Evolutionary conservation across 805 yeast genomes (phyloP), one percentile per base, ranked within the genome.

Genomic region (Candida quercuum): DNA sequence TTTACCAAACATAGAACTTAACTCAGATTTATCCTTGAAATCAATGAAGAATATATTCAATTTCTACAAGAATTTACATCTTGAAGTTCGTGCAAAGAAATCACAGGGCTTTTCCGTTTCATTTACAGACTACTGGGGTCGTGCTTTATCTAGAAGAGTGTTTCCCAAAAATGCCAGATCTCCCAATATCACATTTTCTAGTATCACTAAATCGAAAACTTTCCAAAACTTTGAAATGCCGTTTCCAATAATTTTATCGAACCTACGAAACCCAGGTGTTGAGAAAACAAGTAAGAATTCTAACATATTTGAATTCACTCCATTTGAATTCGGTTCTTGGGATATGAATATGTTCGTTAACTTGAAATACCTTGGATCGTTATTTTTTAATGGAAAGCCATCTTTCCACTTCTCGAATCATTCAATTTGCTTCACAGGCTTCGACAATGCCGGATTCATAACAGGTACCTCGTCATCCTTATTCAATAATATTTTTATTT

Each of bases 281-380:
- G 49, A 47, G 34, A 58, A 51, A 42, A 57, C 42, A 35, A 50
- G 59, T n/a, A 52, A 48, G 2, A 54, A 56, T 23, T 69, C 80
- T 1, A 71, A 66, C 40, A 41, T 75, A 3, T 69, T 77, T 43
- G 86, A 80, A 53, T 71, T 80, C 45, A 75, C 72, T 12, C 85
- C 85, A 0, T 76, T 57, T 49, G 87, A 80, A 40, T 78, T 78
- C 60, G 86, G 86, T 0, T 75, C 82, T 0, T 80, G 85, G 84
- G 82, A 78, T 43, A 45, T 72, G 24, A 57, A 64, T 26, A 60
- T 74, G 5, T 80, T 80, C 45, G 60, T 71, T 3, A 65, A 72
- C n/a, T 46, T 72, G 28, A 66, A 65, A 40, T 78, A 69, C 46
- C 52, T 80, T 20, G 86, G 86, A 0, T 62, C 82, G 0, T 38